phyloP scores from a whole-genome alignment of 2,329 filamentous ascomycete species.

The Botryotinia narcissicola region DNA sequence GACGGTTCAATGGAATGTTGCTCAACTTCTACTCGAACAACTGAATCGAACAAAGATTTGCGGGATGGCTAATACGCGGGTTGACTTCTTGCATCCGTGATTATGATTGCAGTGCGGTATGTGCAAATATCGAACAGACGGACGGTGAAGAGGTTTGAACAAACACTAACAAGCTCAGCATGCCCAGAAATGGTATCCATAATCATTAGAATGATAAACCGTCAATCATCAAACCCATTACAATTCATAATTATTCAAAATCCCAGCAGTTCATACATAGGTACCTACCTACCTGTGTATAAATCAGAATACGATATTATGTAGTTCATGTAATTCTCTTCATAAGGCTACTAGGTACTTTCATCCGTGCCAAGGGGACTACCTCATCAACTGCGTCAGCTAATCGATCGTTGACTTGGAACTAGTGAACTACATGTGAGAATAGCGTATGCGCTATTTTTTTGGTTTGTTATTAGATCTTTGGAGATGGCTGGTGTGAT shows the following conservation, averaged over 20 bases:
- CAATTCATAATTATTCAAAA: not conserved
- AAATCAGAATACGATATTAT: not conserved
- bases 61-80: not conserved
- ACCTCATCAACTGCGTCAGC: not conserved
- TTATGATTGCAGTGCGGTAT: not conserved
- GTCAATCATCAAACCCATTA: not conserved
- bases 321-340: not conserved
- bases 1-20: not conserved
- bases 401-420: not conserved
- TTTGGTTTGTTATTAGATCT: not conserved
- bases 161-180: not conserved
- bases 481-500: not conserved
- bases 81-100: not conserved
- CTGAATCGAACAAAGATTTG: not conserved
- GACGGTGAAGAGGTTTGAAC: not conserved
- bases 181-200: not conserved
- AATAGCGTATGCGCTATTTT: not conserved
- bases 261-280: too few relatives aligned
- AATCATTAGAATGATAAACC: too few relatives aligned
- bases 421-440: not conserved
- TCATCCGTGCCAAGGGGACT: not conserved
- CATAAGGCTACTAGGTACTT: not conserved
- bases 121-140: not conserved
- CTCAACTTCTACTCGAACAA: not conserved
- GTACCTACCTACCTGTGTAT: not conserved